Evolutionary conservation across 495 filamentous ascomycete species (phyloP).

Genomic region (Penicillium atrosanguineum): DNA sequence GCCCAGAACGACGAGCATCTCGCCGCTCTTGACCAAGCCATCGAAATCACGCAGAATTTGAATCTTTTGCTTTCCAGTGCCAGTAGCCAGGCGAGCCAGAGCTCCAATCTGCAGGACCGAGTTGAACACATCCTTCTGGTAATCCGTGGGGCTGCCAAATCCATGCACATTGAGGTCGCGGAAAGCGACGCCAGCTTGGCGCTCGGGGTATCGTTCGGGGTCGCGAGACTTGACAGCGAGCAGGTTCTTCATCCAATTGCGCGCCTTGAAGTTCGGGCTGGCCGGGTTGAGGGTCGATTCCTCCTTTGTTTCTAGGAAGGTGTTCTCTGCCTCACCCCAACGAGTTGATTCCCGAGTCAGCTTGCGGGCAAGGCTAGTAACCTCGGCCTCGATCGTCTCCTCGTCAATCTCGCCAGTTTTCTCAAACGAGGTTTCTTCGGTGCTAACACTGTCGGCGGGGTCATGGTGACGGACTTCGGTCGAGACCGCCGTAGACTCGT

Average conservation of each 20-base stretch:
- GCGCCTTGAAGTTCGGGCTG: slow-evolving; percentile 47
- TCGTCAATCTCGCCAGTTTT: slow-evolving; percentile 29
- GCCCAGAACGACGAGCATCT: slow-evolving; percentile 79
- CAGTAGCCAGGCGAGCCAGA: slow-evolving; percentile 40
- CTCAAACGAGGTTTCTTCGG: slow-evolving; percentile 34
- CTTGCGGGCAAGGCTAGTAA: slow-evolving; percentile 45
- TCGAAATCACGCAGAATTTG: slow-evolving; percentile 72
- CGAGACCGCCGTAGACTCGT: slow-evolving; percentile 8
- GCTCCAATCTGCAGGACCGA: slow-evolving; percentile 56
- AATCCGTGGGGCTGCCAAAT: slow-evolving; percentile 73
- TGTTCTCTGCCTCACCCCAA: slow-evolving; percentile 37
- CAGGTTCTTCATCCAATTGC: slow-evolving; percentile 52
- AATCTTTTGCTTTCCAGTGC: slow-evolving; percentile 55
- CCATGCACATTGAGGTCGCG: slow-evolving; percentile 73
- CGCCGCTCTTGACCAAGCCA: slow-evolving; percentile 69
- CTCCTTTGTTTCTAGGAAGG: slow-evolving; percentile 39
- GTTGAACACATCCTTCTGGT: slow-evolving; percentile 78
- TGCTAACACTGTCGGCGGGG: slow-evolving; percentile 25
- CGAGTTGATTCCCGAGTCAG: slow-evolving; percentile 47
- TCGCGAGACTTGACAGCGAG: slow-evolving; percentile 47
- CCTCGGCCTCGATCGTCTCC: slow-evolving; percentile 32
- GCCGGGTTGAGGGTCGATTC: slow-evolving; percentile 47
- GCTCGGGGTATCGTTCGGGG: slow-evolving; percentile 43
- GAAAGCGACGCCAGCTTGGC: slow-evolving; percentile 47
- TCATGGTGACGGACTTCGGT: slow-evolving; percentile 24